phyloP scores from a whole-genome alignment of 805 yeast species.

The Lachancea meyersii region DNA sequence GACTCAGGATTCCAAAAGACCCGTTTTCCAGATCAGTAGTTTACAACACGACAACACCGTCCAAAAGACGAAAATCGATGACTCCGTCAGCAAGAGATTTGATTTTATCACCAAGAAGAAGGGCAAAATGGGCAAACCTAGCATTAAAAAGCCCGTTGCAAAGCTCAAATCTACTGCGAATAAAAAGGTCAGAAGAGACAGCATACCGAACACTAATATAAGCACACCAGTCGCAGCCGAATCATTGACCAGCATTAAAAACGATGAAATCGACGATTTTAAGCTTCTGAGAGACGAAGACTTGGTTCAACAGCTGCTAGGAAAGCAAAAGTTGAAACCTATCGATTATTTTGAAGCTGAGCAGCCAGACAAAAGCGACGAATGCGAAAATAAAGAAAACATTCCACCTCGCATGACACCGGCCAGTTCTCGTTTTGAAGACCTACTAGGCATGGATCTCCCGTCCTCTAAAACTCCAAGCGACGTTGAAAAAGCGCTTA shows the following conservation, averaged over 20 bases:
- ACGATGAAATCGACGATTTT: conserved; percentile 2
- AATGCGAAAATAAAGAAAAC: conserved; percentile 27
- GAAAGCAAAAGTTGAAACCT: conserved; percentile 1
- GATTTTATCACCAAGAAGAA: conserved; percentile 30
- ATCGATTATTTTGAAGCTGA: conserved; percentile 5
- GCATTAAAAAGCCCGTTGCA: conserved; percentile 1
- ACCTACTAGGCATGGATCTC: conserved; percentile 7
- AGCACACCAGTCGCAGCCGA: conserved; percentile 1
- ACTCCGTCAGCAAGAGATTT: conserved; percentile 31
- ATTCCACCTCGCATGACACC: conserved; percentile 14
- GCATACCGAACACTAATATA: conserved; percentile 1
- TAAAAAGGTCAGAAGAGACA: conserved; percentile 6
- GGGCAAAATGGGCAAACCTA: conserved; percentile 9
- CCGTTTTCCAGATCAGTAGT: conserved; percentile 22
- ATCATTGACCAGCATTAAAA: neutral
- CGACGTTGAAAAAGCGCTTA: conserved; percentile 6
- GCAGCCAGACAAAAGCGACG: conserved; percentile 2
- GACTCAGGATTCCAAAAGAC: conserved; percentile 5
- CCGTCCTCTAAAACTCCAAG: conserved; percentile 10
- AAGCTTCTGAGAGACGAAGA: conserved; percentile 1
- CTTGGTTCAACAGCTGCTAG: conserved; percentile 1
- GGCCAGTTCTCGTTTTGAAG: conserved; percentile 5
- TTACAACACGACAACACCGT: conserved; percentile 25
- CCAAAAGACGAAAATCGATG: conserved; percentile 24
- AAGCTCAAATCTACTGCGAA: conserved; percentile 3